Percentiles rank a stretch among this genome's conserved stretches.
Conservation (phyloP, 1,284 basidiomycete species). For the Cutaneotrichosporon cavernicola region DNA sequence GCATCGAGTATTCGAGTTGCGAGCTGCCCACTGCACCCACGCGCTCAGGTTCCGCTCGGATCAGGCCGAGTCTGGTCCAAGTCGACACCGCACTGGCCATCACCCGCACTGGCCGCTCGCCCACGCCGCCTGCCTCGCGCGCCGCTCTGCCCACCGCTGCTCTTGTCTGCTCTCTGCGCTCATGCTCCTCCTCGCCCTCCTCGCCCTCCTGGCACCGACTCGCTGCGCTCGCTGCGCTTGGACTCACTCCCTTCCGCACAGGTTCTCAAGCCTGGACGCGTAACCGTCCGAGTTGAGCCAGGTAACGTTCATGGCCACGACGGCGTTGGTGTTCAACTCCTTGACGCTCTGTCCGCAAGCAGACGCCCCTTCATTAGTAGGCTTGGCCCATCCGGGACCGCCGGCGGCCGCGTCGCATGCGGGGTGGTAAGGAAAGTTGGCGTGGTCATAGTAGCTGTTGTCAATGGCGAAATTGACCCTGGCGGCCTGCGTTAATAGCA, state of each 20-base stretch:
- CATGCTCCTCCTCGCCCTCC: too few species aligned
- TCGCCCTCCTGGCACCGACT: too few species aligned
- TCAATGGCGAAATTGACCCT: not conserved
- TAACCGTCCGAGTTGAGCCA: slow-evolving; percentile 20
- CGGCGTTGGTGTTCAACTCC: slow-evolving; percentile 15
- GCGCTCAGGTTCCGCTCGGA: not conserved
- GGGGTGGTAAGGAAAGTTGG: not conserved
- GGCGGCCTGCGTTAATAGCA: not conserved
- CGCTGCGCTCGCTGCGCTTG: not conserved
- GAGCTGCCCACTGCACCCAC: too few species aligned
- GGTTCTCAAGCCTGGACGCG: slow-evolving; percentile 9
- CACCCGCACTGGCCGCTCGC: not conserved
- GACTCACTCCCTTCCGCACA: slow-evolving; percentile 26
- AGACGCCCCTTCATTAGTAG: slow-evolving; percentile 12
- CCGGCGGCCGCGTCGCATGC: slow-evolving; percentile 14
- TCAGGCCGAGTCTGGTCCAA: not conserved
- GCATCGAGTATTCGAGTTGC: not conserved
- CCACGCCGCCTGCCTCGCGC: not conserved
- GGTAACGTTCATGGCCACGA: slow-evolving; percentile 24
- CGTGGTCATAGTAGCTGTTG: slow-evolving; percentile 27
- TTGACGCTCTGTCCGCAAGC: slow-evolving; percentile 22
- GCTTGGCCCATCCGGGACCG: slow-evolving; percentile 15
- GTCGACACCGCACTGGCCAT: not conserved
- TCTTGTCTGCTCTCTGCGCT: not conserved
- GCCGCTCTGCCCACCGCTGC: not conserved